A percentile compares a stretch with the other conserved stretches of the same genome.
Conservation (phyloP, 495 filamentous ascomycete genomes). For the Penicillium arizonense region DNA sequence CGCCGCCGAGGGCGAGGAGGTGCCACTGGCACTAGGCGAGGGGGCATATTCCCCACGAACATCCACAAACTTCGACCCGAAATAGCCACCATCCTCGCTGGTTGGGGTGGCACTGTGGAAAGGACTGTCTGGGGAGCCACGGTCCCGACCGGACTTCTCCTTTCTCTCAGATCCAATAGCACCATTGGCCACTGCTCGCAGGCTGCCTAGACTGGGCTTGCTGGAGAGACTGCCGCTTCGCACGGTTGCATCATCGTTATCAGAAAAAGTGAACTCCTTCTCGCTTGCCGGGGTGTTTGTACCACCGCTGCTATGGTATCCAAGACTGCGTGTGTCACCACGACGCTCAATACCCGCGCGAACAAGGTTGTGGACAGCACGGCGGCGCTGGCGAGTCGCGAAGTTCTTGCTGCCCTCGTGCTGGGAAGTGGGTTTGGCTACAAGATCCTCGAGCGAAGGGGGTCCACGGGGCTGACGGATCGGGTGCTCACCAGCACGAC, state of each 20-base stretch:
- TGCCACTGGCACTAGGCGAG: constrained; percentile 22
- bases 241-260: constrained; percentile 78
- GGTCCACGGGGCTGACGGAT: constrained; percentile 91
- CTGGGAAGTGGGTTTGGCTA: constrained; percentile 86
- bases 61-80: constrained; percentile 55
- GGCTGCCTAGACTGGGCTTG: constrained; percentile 73
- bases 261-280: constrained; percentile 77
- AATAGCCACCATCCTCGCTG: constrained; percentile 61
- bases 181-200: constrained; percentile 73
- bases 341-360: constrained; percentile 88
- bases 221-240: constrained; percentile 81
- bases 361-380: constrained; percentile 86
- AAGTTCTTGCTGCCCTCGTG: constrained; percentile 99
- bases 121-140: constrained; percentile 50
- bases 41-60: constrained; percentile 38
- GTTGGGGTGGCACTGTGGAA: constrained; percentile 47
- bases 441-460: constrained; percentile 87
- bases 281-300: constrained; percentile 90
- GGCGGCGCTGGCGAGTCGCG: constrained; percentile 85
- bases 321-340: constrained; percentile 55
- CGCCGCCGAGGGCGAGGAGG: constrained; percentile 43
- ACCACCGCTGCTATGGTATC: constrained; percentile 61
- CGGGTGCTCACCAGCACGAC: constrained; percentile 90
- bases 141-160: constrained; percentile 58
- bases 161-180: constrained; percentile 85